Base-by-base conservation (phyloP, 2,329 filamentous ascomycete genomes). In the Emergomyces pasteurianus region DNA sequence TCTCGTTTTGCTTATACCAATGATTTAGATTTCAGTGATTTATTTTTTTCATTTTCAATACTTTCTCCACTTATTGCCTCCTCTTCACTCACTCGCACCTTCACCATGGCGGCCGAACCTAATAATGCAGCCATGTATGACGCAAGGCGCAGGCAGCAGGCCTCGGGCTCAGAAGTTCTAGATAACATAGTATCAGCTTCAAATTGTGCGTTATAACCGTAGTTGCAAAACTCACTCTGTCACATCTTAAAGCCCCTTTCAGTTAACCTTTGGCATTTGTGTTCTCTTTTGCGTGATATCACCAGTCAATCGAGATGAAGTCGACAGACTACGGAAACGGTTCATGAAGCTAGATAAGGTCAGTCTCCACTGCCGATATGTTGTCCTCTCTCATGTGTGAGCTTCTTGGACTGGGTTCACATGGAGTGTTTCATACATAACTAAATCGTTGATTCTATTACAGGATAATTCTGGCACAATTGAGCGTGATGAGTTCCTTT, bases 301-400 rank as follows among this genome's bases (percentile, higher is more conserved):
- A 58, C 68, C 70, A 97, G 92, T 99, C 80, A 90, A 99, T 80
- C 87, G 89, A 75, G 94, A 99, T 71, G 94, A 99, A 77, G 91
- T 99, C 63, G 94, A 97, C 74, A 85, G 94, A 71, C 81, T 99
- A 73, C 85, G 91, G 72, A 99, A 99, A 81, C 85, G 92, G 64
- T 99, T 99, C 73, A 97, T 97, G 92, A 99, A 99, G 79, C 81
- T 99, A 63, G 94, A 99, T 78, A 97, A 96, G 84, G 92, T 94
- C 58, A 61, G 69, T 57, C 46, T 21, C 55, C 40, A 12, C 14
- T 49, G 1, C 18, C 40, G 52, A 40, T 40, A 26, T 40, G n/a
- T 18, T 55, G 6, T 12, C 31, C 1, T 26, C 26, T 40, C 34
- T 40, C 31, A 5, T 9, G 10, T 18, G 10, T 49, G 46, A 21